phyloP scores from a whole-genome alignment of 2,329 filamentous ascomycete genomes.

The Clarireedia homoeocarpa region DNA sequence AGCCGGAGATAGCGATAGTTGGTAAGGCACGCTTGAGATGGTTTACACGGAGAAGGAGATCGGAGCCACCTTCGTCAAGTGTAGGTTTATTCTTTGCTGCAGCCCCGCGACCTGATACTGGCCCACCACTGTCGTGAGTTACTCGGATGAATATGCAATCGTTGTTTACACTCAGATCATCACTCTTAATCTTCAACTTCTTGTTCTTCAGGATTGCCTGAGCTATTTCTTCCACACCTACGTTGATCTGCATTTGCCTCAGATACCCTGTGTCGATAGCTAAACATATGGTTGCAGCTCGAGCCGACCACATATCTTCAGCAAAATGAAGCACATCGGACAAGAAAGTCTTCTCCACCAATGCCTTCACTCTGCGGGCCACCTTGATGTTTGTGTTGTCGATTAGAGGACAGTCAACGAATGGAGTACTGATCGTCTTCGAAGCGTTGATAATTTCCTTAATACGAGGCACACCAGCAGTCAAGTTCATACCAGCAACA shows the following conservation, averaged over 20 bases:
- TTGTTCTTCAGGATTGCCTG: slow-evolving; percentile 71
- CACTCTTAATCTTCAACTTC: slow-evolving; percentile 67
- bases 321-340: slow-evolving; percentile 73
- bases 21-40: slow-evolving; percentile 77
- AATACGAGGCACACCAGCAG: slow-evolving; percentile 97
- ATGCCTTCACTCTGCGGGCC: slow-evolving; percentile 83
- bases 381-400: slow-evolving; percentile 68
- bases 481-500: slow-evolving; percentile 99
- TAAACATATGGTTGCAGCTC: slow-evolving; percentile 69
- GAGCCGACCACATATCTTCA: slow-evolving; percentile 80
- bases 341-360: slow-evolving; percentile 91
- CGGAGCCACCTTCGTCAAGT: slow-evolving; percentile 45
- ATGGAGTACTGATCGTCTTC: slow-evolving; percentile 85
- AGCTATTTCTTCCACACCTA: slow-evolving; percentile 65
- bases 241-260: slow-evolving; percentile 71
- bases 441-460: slow-evolving; percentile 99
- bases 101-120: slow-evolving; percentile 21
- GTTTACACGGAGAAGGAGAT: slow-evolving; percentile 72
- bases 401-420: slow-evolving; percentile 79
- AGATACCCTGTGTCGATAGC: slow-evolving; percentile 75
- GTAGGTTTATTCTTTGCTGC: slow-evolving; percentile 20
- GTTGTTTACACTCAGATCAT: slow-evolving; percentile 55
- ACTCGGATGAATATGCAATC: slow-evolving; percentile 68
- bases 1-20: slow-evolving; percentile 79
- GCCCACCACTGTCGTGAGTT: slow-evolving; percentile 42